Percentiles rank a stretch among this genome's conserved stretches.
Evolutionary conservation across 2,329 filamentous ascomycete genomes (phyloP).

Genomic region (Alternaria novae-zelandiae): DNA sequence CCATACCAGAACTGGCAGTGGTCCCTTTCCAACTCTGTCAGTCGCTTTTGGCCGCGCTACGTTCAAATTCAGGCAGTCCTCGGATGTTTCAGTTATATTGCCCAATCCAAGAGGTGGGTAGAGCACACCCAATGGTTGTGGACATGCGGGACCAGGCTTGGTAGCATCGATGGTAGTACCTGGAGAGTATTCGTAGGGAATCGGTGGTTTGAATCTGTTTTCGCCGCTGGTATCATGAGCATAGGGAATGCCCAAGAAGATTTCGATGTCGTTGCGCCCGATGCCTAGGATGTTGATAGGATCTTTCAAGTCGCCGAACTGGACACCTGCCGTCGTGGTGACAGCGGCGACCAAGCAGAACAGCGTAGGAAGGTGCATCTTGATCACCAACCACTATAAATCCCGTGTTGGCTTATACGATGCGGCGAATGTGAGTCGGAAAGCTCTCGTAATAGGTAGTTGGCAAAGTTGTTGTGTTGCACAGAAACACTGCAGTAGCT

Average conservation of each 20-base stretch:
- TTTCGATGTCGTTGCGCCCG: conserved; percentile 54
- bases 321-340: conserved; percentile 7
- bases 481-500: background rate
- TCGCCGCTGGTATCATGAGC: conserved; percentile 55
- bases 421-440: background rate
- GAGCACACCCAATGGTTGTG: conserved; percentile 48
- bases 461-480: conserved; percentile 1
- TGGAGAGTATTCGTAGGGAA: conserved; percentile 37
- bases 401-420: background rate
- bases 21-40: conserved; percentile 32
- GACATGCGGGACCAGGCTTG: conserved; percentile 54
- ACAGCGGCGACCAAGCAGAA: conserved; percentile 9
- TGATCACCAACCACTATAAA: background rate
- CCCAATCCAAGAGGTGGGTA: conserved; percentile 35
- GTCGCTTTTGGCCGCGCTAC: conserved; percentile 60
- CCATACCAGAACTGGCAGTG: conserved; percentile 65
- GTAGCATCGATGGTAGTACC: conserved; percentile 50
- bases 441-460: background rate
- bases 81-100: conserved; percentile 50
- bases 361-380: conserved; percentile 11
- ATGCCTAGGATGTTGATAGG: conserved; percentile 54
- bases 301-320: conserved; percentile 13
- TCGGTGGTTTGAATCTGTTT: conserved; percentile 57
- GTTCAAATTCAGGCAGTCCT: conserved; percentile 68
- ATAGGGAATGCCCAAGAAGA: conserved; percentile 57